These are phyloP conservation scores for Cardamine chenopodiifolia DNA, from an alignment of 345 rosid genomes.

Conservation along the genomic window DNA sequence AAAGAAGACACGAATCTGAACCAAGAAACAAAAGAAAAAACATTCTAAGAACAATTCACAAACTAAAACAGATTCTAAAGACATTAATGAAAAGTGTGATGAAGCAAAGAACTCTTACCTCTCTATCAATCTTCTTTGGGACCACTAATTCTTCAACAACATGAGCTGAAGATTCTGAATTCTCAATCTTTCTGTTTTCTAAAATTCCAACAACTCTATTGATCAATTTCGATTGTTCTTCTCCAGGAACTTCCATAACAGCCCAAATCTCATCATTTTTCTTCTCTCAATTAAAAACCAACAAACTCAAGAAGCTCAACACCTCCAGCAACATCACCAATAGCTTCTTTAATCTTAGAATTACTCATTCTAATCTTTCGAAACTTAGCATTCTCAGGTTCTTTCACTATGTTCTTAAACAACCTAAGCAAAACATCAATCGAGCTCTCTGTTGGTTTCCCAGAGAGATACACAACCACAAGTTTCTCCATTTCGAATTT, in stretches of 20 bases:
- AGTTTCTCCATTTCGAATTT: constrained; percentile 51
- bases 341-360: constrained; percentile 78
- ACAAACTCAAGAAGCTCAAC: constrained; percentile 72
- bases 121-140: constrained; percentile 72
- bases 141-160: constrained; percentile 44
- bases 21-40: constrained; percentile 4
- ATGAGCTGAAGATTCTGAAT: constrained; percentile 45
- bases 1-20: constrained; percentile 76
- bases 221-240: constrained; percentile 52
- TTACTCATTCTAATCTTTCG: constrained; percentile 82
- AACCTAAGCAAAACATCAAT: constrained; percentile 65
- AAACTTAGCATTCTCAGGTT: constrained; percentile 80
- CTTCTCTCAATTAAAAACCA: constrained; percentile 75
- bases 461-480: constrained; percentile 60
- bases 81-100: background rate
- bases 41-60: constrained; percentile 6
- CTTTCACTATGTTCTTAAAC: constrained; percentile 73
- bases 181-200: constrained; percentile 55
- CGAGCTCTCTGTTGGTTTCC: constrained; percentile 62
- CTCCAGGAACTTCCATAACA: constrained; percentile 60
- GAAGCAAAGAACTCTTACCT: constrained; percentile 48
- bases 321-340: constrained; percentile 78
- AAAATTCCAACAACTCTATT: constrained; percentile 50
- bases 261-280: constrained; percentile 84
- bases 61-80: background rate